Base-by-base conservation (phyloP, 2,329 filamentous ascomycete species). In the Gliomastix tumulicola region DNA sequence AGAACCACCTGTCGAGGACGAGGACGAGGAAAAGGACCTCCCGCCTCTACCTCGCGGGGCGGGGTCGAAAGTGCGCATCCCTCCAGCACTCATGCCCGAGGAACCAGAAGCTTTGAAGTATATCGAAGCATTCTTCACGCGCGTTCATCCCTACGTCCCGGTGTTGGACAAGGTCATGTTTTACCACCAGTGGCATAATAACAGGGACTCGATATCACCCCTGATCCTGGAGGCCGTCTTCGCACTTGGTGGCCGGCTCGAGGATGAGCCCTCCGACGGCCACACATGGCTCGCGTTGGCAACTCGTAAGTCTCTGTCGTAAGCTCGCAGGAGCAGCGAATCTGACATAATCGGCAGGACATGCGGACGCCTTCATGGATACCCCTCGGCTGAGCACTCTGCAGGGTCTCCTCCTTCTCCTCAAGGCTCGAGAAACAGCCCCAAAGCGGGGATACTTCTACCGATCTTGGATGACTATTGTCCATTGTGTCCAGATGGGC, bases 361-460 rank as follows among this genome's bases (percentile, higher is more conserved):
- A 97, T 52, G 84, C 90, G 46, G 84, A 94, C 57, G 87, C 84
- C 34, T 97, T 96, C 57, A 89, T 94, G 75, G 90, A 96, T 50
- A 79, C 90, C 18, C 88, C 90, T 3, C 76, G 90, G 34, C 55
- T 97, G 32, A 96, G 88, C 60, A 97, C 92, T 0, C 79, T 97
- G 9, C 90, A 97, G 61, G 90, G 88, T 4, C 68, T 95, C 42
- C 65, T 96, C 31, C 81, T 97, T 31, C 71, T 96, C 15, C 65
- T 96, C 30, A 97, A 97, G 58, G 92, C 90, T 2, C 77, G 88
- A 44, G 90, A 97, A 59, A 84, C 86, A n/a, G 80, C 84, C 8
- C 89, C 90, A 0, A 94, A 94, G 54, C 80, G 87, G 41, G 92
- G 92, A 2, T 97, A 97, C 55, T 97, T 92, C 59, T 97, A 92